Conservation (phyloP, 73 alveolate species). For the Uronychia setigera region DNA sequence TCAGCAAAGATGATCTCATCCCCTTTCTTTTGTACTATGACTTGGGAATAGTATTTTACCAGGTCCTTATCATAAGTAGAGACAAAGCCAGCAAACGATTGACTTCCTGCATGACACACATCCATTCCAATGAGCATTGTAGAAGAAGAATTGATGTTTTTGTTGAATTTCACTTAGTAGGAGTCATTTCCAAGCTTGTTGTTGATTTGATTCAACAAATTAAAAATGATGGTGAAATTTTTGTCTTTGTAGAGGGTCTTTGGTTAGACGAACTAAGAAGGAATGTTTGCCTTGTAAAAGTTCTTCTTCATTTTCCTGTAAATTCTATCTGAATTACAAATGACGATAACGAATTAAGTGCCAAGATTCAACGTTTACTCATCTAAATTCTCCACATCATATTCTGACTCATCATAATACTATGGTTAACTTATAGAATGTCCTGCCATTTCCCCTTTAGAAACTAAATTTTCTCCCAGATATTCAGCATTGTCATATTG, state of each 20-base stretch:
- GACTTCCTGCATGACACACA: constrained; percentile 41
- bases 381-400: too few species aligned
- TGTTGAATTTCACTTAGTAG: constrained; percentile 15
- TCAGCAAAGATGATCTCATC: constrained; percentile 30
- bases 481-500: too few species aligned
- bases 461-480: too few species aligned
- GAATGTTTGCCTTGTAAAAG: too few species aligned
- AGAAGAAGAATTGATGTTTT: constrained; percentile 15
- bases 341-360: too few species aligned
- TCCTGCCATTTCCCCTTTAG: too few species aligned
- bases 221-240: constrained; percentile 23
- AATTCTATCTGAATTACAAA: too few species aligned
- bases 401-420: too few species aligned
- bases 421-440: too few species aligned
- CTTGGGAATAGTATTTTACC: constrained; percentile 47
- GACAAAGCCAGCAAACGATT: constrained; percentile 57
- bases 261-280: constrained; percentile 17
- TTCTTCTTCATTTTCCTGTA: too few species aligned
- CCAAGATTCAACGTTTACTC: too few species aligned
- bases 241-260: constrained; percentile 10
- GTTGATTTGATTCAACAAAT: constrained; percentile 32
- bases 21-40: constrained; percentile 29
- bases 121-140: constrained; percentile 61
- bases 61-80: constrained; percentile 58
- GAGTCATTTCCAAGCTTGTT: constrained; percentile 37